phyloP scores from a whole-genome alignment of 805 yeast genomes.

The Saccharomycopsis schoenii region DNA sequence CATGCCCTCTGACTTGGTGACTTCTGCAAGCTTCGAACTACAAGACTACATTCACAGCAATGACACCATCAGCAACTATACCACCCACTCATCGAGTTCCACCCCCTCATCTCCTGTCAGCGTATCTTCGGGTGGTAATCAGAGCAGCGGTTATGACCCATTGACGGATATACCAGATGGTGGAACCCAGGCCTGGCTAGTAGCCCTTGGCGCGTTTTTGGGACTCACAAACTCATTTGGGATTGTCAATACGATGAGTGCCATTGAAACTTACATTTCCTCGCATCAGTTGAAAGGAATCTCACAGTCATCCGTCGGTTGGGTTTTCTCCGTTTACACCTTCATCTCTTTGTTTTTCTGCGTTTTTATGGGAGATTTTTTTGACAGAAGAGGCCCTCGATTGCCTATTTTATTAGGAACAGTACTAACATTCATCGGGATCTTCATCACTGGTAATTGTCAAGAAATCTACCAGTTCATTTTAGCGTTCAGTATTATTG shows the following conservation, averaged over 20 bases:
- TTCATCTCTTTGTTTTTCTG: conserved; percentile 25
- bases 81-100: background rate
- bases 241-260: conserved; percentile 54
- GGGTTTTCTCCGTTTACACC: conserved; percentile 46
- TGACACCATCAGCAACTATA: background rate
- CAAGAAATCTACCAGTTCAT: conserved; percentile 40
- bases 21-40: background rate
- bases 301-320: conserved; percentile 44
- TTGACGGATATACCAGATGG: conserved; percentile 41
- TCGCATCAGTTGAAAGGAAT: conserved; percentile 38
- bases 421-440: conserved; percentile 28
- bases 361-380: conserved; percentile 35
- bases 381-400: conserved; percentile 37
- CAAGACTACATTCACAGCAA: background rate
- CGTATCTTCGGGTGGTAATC: background rate
- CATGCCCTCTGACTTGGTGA: background rate
- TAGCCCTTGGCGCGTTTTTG: conserved; percentile 47
- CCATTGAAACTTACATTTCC: conserved; percentile 53
- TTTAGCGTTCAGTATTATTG: conserved; percentile 38
- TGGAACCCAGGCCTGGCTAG: conserved; percentile 45
- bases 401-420: conserved; percentile 31
- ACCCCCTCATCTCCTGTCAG: background rate
- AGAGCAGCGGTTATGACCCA: background rate
- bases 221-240: conserved; percentile 56
- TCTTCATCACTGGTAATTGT: conserved; percentile 37